Conservation (phyloP, 1,284 basidiomycete genomes). For the Trichosporon ovoides region DNA sequence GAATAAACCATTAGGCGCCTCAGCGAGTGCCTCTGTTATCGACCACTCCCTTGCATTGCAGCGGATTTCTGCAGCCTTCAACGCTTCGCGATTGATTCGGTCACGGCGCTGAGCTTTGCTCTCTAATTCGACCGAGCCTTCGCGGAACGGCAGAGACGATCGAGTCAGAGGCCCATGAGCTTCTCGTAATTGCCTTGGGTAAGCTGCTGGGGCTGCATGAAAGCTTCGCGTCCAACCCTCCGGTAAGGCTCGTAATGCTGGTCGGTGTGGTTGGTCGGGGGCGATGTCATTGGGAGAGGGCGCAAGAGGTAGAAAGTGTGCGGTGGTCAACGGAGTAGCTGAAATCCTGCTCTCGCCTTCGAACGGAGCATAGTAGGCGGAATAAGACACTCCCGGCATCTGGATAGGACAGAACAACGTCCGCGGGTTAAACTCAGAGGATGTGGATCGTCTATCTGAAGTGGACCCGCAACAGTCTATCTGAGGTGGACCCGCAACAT, state of each 20-base stretch:
- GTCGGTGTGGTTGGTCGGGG: slow-evolving; percentile 8
- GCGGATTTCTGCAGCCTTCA: slow-evolving; percentile 6
- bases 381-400: background rate
- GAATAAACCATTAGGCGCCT: slow-evolving; percentile 7
- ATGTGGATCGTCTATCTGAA: too few species aligned
- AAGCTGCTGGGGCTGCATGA: slow-evolving; percentile 66
- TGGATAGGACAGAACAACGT: background rate
- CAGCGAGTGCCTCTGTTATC: slow-evolving; percentile 6
- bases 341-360: background rate
- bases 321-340: background rate
- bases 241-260: slow-evolving; percentile 29
- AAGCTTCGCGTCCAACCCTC: slow-evolving; percentile 54
- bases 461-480: too few species aligned
- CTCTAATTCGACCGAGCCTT: slow-evolving; percentile 9
- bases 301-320: background rate
- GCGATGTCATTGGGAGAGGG: slow-evolving; percentile 1
- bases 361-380: background rate
- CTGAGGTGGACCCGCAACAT: too few species aligned
- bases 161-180: background rate
- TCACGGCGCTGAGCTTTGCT: slow-evolving; percentile 32
- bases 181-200: slow-evolving; percentile 52
- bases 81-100: slow-evolving; percentile 24
- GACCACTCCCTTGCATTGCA: slow-evolving; percentile 15
- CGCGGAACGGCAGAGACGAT: background rate
- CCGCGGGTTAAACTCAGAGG: too few species aligned